phyloP scores from a whole-genome alignment of 2,329 filamentous ascomycete genomes.

The Neofusicoccum sp. region DNA sequence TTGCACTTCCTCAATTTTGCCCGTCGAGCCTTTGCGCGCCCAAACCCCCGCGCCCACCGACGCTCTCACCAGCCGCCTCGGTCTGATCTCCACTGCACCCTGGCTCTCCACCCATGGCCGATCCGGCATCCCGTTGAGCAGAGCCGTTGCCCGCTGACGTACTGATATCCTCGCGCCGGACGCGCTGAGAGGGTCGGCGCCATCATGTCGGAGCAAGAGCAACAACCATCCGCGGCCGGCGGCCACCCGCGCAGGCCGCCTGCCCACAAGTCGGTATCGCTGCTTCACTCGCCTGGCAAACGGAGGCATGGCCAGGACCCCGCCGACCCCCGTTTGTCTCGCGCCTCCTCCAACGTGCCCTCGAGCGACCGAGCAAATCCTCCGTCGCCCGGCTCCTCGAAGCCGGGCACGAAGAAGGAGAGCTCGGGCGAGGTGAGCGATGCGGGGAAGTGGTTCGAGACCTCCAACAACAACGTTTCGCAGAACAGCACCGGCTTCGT shows the following conservation, averaged over 20 bases:
- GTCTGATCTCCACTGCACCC: background rate
- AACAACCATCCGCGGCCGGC: background rate
- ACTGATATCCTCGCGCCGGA: background rate
- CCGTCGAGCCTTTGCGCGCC: background rate
- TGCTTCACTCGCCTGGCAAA: conserved; percentile 39
- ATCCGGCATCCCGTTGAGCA: conserved; percentile 5
- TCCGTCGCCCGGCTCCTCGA: conserved; percentile 41
- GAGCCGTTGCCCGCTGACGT: background rate
- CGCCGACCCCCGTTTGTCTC: background rate
- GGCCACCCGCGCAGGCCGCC: conserved; percentile 43
- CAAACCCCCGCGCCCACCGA: background rate
- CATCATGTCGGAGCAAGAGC: conserved; percentile 3
- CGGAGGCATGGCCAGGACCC: background rate
- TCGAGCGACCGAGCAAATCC: conserved; percentile 31
- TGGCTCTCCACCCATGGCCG: conserved; percentile 15
- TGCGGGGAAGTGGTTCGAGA: conserved; percentile 53
- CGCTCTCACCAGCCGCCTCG: background rate
- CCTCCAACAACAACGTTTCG: conserved; percentile 48
- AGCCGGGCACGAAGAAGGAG: conserved; percentile 33
- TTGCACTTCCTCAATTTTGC: background rate
- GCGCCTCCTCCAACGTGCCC: conserved; percentile 7
- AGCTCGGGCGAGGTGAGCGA: conserved; percentile 53
- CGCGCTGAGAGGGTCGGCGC: background rate
- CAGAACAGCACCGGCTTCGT: conserved; percentile 25
- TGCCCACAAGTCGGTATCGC: conserved; percentile 47